Base-by-base conservation (phyloP, 2,329 filamentous ascomycete species). In the Fusarium acutatum region DNA sequence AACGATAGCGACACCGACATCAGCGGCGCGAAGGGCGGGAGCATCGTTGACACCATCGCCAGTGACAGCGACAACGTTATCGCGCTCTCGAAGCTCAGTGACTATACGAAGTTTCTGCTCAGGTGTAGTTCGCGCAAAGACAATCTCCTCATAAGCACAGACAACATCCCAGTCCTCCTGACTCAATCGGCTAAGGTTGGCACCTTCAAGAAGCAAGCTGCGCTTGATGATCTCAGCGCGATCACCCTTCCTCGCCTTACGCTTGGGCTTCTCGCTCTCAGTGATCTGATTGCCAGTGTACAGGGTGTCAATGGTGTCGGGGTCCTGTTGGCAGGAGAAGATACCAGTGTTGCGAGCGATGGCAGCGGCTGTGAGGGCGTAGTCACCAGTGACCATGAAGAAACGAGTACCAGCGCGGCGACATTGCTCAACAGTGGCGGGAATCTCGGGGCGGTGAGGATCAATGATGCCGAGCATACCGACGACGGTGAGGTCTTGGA, bases 81-180 rank as follows among this genome's bases (percentile, higher is more conserved):
- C 87, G 20, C 88, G 82, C 26, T 82, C 80, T 72, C 92, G 91
- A 28, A 93, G 86, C 53, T 91, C 90, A 64, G 90, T 88, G 50
- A 94, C 92, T 85, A 94, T 93, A 46, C 91, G 88, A 13, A 92
- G 89, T 77, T 94, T 94, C 41, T 92, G 93, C 64, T 90, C 87
- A 0, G 92, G 92, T 0, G 91, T 90, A 61, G 91, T 93, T 26
- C 91, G 87, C 22, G 91, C 91, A 73, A 93, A 90, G 24, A 93
- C 91, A 26, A 93, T 86, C 72, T 89, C 88, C n/a, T 85, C 82
- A 58, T 88, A 88, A 14, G 81, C 80, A 70, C 86, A 88, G 15
- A 86, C 79, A 8, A 81, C 64, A 56, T 86, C 82, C 85, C 85
- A 86, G 47, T 86, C 83, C 0, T 82, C 78, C 15, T 81, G 81